Conservation (phyloP, 768 basidiomycete species). For the Trametes villosa region DNA sequence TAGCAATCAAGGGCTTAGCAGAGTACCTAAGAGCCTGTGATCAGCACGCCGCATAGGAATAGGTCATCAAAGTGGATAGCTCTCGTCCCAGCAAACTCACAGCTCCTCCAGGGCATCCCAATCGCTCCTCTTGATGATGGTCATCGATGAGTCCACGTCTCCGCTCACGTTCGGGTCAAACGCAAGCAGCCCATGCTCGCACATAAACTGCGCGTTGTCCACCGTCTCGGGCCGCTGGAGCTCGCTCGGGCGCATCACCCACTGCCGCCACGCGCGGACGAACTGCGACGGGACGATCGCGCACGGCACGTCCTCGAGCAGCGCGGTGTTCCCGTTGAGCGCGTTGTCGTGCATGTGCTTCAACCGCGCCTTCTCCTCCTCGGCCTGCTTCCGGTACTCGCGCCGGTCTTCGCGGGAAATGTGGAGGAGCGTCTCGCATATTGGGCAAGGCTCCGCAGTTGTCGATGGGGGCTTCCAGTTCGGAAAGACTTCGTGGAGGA, state of each 20-base stretch:
- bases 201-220: conserved; percentile 67
- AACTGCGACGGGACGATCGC: conserved; percentile 67
- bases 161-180: conserved; percentile 67
- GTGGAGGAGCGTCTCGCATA: conserved; percentile 63
- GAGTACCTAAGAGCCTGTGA: conserved; percentile 63
- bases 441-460: conserved; percentile 55
- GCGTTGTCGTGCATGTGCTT: conserved; percentile 64
- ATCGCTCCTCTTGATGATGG: conserved; percentile 61
- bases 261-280: conserved; percentile 68
- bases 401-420: conserved; percentile 64
- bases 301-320: conserved; percentile 54
- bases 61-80: neutral
- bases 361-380: conserved; percentile 72
- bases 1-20: conserved; percentile 55
- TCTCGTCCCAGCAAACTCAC: conserved; percentile 44
- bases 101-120: conserved; percentile 65
- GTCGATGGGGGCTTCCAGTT: conserved; percentile 62
- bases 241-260: conserved; percentile 64
- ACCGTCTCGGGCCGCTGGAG: conserved; percentile 60
- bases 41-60: no score
- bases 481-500: conserved; percentile 65
- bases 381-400: conserved; percentile 65
- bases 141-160: conserved; percentile 61
- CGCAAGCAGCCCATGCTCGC: conserved; percentile 63
- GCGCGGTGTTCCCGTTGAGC: conserved; percentile 47